Evolutionary conservation across 768 basidiomycete genomes (phyloP).

Genomic region (Termitomyces titanicus): DNA sequence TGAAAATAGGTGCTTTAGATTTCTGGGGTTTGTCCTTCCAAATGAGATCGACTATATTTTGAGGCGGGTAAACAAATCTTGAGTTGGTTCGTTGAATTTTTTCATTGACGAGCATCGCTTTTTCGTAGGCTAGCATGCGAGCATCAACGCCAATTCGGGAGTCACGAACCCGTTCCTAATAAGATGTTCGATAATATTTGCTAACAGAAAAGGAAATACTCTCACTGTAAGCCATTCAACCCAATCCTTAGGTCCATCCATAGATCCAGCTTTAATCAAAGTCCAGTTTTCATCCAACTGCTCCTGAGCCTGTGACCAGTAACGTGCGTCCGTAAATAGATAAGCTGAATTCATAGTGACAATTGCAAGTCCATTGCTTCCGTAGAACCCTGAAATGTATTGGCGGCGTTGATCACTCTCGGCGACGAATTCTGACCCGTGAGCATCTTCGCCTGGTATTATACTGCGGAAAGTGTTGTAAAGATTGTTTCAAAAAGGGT

Average conservation of each 20-base stretch:
- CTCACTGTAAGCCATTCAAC: slow-evolving; percentile 69
- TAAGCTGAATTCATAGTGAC: slow-evolving; percentile 66
- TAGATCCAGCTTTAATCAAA: slow-evolving; percentile 52
- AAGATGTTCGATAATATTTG: neutral
- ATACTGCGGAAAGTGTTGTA: slow-evolving; percentile 40
- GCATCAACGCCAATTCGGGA: slow-evolving; percentile 79
- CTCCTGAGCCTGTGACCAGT: slow-evolving; percentile 74
- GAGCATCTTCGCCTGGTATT: slow-evolving; percentile 78
- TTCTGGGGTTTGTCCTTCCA: slow-evolving; percentile 79
- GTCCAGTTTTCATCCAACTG: slow-evolving; percentile 76
- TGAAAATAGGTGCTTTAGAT: slow-evolving; percentile 58
- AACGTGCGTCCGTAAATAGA: slow-evolving; percentile 76
- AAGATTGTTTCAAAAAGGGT: slow-evolving; percentile 6
- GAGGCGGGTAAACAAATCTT: slow-evolving; percentile 74
- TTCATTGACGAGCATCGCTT: slow-evolving; percentile 55
- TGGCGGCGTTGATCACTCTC: slow-evolving; percentile 72
- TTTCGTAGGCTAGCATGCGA: slow-evolving; percentile 74
- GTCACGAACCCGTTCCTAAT: slow-evolving; percentile 35
- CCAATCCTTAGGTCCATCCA: slow-evolving; percentile 65
- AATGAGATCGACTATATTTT: slow-evolving; percentile 79
- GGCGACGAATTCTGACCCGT: slow-evolving; percentile 80
- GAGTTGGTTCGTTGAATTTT: slow-evolving; percentile 52
- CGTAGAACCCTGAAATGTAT: slow-evolving; percentile 65
- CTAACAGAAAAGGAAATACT: neutral
- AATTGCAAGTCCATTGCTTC: slow-evolving; percentile 66